phyloP scores from a whole-genome alignment of 2,329 filamentous ascomycete species.

The Neofusicoccum ribis region DNA sequence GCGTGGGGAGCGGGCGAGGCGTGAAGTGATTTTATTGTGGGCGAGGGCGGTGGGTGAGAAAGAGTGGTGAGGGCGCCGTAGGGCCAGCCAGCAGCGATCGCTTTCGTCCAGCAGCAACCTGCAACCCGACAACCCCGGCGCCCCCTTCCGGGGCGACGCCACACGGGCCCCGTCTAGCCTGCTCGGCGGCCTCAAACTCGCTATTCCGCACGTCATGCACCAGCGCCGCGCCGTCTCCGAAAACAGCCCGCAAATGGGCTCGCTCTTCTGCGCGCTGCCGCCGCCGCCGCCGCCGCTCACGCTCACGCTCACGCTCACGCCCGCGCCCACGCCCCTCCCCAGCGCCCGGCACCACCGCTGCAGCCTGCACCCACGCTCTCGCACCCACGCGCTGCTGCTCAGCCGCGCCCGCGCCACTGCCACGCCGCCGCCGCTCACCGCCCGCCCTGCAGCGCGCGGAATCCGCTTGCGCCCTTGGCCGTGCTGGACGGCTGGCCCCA shows the following conservation, averaged over 20 bases:
- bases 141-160: constrained; percentile 7
- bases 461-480: background rate
- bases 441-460: background rate
- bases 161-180: constrained; percentile 2
- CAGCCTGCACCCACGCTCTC: background rate
- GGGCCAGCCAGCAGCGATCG: constrained; percentile 4
- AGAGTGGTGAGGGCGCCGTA: background rate
- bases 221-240: background rate
- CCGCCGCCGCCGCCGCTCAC: background rate
- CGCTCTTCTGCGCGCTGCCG: background rate
- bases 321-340: background rate
- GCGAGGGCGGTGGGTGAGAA: background rate
- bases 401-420: background rate
- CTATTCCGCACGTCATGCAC: constrained; percentile 5
- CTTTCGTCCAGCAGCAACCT: background rate
- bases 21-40: constrained; percentile 8
- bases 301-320: background rate
- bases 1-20: constrained; percentile 10
- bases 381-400: background rate
- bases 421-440: constrained; percentile 13
- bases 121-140: background rate
- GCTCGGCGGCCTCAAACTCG: background rate
- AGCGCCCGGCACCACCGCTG: background rate
- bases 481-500: background rate
- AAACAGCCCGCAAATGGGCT: background rate